Base-by-base conservation (phyloP, 805 yeast genomes). In the Dipodascopsis uninucleata region DNA sequence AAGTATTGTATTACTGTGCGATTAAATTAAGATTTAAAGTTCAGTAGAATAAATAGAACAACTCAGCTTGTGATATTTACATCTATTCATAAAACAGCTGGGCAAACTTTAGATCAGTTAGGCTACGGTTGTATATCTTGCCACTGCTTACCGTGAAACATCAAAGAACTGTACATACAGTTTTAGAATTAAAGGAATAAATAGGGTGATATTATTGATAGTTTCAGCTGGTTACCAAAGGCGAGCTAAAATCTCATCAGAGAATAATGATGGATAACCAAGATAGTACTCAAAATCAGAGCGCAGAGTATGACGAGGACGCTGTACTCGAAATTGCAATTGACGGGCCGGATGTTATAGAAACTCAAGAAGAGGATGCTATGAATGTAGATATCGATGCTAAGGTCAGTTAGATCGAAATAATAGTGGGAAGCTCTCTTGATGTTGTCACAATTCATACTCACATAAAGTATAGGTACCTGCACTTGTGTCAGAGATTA, bases 401-500 rank as follows among this genome's bases (percentile, higher is more conserved):
- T 26, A 36, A 18, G 17, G 10, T 18, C 8, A 43, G 38, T 42
- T 42, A 43, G 20, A 18, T 43, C 12, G 47, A 43, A 22, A 35
- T 31, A 17, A 32, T 29, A 25, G 23, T 10, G 12, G 25, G 38
- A 20, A 25, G 8, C 20, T 17, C 24, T 21, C 25, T 40, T 16
- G 21, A 29, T 29, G 10, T 5, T 25, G 36, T 36, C 29, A 20
- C 22, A 18, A 16, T 26, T 35, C 3, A 39, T 36, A 14, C 21
- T n/a, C n/a, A n/a, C n/a, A n/a, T n/a, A n/a, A n/a, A n/a, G n/a
- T n/a, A n/a, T n/a, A n/a, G n/a, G n/a, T n/a, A n/a, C n/a, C n/a
- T n/a, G n/a, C 21, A 31, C 22, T 9, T 4, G 24, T n/a, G 9
- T 21, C 18, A 21, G 10, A 12, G 16, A 17, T 31, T 38, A 23